phyloP scores from a whole-genome alignment of 306 rosid genomes.

The Pyrus communis region DNA sequence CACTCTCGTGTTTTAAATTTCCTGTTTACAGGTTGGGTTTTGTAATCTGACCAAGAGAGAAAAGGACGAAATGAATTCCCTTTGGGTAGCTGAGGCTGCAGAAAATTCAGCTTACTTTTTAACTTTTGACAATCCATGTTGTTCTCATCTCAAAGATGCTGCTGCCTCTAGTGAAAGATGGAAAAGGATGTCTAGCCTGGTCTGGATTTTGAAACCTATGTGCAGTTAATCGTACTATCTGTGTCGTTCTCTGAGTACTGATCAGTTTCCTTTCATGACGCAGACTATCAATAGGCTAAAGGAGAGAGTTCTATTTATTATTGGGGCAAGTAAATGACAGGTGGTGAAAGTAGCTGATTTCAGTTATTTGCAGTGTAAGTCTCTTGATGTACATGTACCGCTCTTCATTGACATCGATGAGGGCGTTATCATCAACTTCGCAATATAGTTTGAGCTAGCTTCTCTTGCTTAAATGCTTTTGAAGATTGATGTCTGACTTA shows the following conservation, averaged over 20 bases:
- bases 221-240: not conserved
- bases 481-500: not conserved
- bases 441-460: no score
- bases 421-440: no score
- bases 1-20: not conserved
- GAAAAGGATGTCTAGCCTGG: slow-evolving; percentile 52
- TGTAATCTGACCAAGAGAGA: slow-evolving; percentile 67
- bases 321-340: not conserved
- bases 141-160: slow-evolving; percentile 61
- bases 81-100: slow-evolving; percentile 81
- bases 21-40: slow-evolving; percentile 60
- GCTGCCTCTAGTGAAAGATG: slow-evolving; percentile 56
- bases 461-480: not conserved
- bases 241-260: slow-evolving; percentile 3
- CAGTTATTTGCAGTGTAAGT: not conserved
- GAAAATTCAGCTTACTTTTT: slow-evolving; percentile 62
- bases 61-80: slow-evolving; percentile 52
- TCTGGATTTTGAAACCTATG: slow-evolving; percentile 22
- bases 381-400: not conserved
- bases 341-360: not conserved
- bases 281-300: slow-evolving; percentile 50
- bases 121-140: slow-evolving; percentile 43
- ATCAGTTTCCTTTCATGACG: not conserved
- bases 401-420: not conserved
- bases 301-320: slow-evolving; percentile 15